These are phyloP conservation scores for Ceratocystis lukuohia DNA, from an alignment of 2,329 filamentous ascomycete species.

Conservation along the genomic window DNA sequence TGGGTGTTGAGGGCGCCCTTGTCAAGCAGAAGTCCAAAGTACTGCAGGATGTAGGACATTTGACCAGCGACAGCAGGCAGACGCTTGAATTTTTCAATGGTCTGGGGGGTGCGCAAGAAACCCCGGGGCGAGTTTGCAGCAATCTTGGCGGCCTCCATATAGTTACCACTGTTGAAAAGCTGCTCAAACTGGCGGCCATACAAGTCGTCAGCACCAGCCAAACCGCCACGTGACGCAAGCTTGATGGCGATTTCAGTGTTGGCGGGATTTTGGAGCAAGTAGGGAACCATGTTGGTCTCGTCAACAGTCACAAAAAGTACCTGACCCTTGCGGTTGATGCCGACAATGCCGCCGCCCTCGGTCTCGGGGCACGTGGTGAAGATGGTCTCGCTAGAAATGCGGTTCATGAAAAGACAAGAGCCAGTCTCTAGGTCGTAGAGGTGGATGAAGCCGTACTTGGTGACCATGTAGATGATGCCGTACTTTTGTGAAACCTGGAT, in stretches of 20 bases:
- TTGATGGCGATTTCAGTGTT: conserved; percentile 91
- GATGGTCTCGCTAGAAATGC: conserved; percentile 97
- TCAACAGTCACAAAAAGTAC: conserved; percentile 89
- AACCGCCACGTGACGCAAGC: conserved; percentile 82
- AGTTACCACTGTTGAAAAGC: conserved; percentile 66
- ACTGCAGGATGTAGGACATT: conserved; percentile 89
- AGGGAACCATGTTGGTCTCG: conserved; percentile 80
- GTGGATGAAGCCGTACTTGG: conserved; percentile 98
- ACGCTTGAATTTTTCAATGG: conserved; percentile 90
- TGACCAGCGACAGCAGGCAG: conserved; percentile 68
- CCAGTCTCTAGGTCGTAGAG: conserved; percentile 95
- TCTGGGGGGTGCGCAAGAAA: conserved; percentile 86
- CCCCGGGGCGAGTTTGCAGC: conserved; percentile 93
- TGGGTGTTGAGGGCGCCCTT: conserved; percentile 87
- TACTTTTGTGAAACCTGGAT: conserved; percentile 97
- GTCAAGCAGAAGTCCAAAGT: conserved; percentile 93
- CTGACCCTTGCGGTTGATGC: conserved; percentile 95
- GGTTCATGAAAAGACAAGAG: conserved; percentile 97
- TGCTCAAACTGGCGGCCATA: conserved; percentile 90
- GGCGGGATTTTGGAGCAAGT: conserved; percentile 90
- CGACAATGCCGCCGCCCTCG: conserved; percentile 75
- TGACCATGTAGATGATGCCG: conserved; percentile 91
- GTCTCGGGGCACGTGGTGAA: conserved; percentile 83
- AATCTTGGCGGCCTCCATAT: conserved; percentile 80
- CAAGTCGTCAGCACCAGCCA: conserved; percentile 86